A percentile compares a stretch with the other conserved stretches of the same genome.
phyloP scores from a whole-genome alignment of 352 stramenopile genomes.

The Pythium apleroticum region DNA sequence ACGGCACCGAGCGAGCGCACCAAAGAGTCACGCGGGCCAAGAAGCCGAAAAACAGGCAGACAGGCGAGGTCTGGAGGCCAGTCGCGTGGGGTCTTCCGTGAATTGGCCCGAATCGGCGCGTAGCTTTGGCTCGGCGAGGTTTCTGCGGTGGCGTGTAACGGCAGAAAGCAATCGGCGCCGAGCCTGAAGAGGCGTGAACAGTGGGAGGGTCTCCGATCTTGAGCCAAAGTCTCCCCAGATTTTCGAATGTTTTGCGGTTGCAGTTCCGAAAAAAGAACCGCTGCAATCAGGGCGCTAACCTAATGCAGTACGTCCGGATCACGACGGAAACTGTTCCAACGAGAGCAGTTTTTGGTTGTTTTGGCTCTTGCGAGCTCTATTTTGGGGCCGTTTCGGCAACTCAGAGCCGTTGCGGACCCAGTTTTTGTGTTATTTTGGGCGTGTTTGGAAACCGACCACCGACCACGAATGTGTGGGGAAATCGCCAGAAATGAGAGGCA shows the following conservation, averaged over 20 bases:
- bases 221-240: background rate
- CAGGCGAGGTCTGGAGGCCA: background rate
- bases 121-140: constrained; percentile 4
- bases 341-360: background rate
- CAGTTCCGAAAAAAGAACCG: constrained; percentile 2
- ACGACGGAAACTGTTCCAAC: background rate
- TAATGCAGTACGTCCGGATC: constrained; percentile 1
- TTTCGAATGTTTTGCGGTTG: background rate
- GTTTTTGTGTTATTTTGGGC: background rate
- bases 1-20: background rate
- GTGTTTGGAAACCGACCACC: background rate
- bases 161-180: constrained; percentile 12
- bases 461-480: background rate
- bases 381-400: background rate
- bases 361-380: background rate
- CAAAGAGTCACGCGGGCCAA: background rate
- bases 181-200: background rate
- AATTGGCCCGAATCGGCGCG: constrained; percentile 12
- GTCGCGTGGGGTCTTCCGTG: background rate
- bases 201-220: constrained; percentile 4
- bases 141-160: constrained; percentile 14
- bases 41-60: too few species aligned
- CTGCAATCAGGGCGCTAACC: background rate
- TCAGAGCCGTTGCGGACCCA: too few species aligned
- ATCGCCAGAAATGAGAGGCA: background rate